A percentile compares a stretch with the other conserved stretches of the same genome.
Conservation (phyloP, 2,329 filamentous ascomycete genomes). For the Sphaerulina musiva region DNA sequence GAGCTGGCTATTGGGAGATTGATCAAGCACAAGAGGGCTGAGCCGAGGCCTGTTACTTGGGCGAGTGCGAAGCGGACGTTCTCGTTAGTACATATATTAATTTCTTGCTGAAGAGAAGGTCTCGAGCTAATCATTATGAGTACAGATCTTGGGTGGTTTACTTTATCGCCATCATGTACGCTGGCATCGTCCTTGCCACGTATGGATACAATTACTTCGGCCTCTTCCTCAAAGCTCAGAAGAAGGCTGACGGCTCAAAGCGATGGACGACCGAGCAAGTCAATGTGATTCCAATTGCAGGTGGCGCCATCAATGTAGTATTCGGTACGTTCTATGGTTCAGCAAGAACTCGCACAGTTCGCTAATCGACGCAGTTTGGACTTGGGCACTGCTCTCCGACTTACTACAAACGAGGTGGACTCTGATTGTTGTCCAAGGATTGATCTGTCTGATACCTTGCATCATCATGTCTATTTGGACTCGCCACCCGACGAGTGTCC, state of each 20-base stretch:
- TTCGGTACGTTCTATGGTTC: conserved; percentile 26
- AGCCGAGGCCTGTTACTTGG: conserved; percentile 44
- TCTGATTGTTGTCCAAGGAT: conserved; percentile 43
- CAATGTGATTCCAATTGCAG: conserved; percentile 46
- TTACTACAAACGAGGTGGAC: conserved; percentile 46
- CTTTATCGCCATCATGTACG: conserved; percentile 43
- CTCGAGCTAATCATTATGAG: conserved; percentile 9
- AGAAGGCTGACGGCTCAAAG: conserved; percentile 38
- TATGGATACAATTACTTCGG: conserved; percentile 46
- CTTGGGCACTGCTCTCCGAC: conserved; percentile 50
- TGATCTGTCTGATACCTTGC: conserved; percentile 44
- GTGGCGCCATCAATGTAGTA: conserved; percentile 44
- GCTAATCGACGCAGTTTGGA: conserved; percentile 39
- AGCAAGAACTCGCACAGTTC: neutral
- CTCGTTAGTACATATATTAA: conserved; percentile 12
- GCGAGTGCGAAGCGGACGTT: conserved; percentile 42
- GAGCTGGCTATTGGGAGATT: conserved; percentile 42
- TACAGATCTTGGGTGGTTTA: conserved; percentile 39
- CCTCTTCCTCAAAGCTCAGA: conserved; percentile 40
- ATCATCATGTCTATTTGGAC: conserved; percentile 53
- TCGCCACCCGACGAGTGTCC: conserved; percentile 38
- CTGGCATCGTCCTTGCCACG: conserved; percentile 42
- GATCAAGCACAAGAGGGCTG: conserved; percentile 41
- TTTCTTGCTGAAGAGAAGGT: too few species aligned
- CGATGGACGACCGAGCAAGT: conserved; percentile 42